phyloP scores from a whole-genome alignment of 345 rosid genomes.

The Heritiera littoralis region DNA sequence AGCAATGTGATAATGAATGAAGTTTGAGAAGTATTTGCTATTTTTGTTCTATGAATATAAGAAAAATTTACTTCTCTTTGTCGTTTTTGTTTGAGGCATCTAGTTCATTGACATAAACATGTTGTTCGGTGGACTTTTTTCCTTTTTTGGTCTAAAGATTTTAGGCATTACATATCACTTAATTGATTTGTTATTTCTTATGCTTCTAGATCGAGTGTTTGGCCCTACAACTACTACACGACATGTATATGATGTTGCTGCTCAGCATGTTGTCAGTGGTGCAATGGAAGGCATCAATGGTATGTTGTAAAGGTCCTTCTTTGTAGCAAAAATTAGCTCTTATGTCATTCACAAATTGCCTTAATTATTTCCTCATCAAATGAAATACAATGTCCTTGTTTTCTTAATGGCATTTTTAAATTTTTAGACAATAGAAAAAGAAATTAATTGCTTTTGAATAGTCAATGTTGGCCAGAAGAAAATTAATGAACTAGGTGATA shows the following conservation, averaged over 20 bases:
- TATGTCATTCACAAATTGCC: slow-evolving; percentile 9
- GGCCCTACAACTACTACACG: slow-evolving; percentile 99
- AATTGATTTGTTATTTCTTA: slow-evolving; percentile 12
- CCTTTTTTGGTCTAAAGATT: neutral
- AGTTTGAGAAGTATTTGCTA: neutral
- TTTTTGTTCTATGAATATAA: neutral
- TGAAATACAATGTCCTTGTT: neutral
- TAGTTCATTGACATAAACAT: no score
- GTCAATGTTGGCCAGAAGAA: neutral
- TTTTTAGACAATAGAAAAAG: neutral
- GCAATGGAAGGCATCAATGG: slow-evolving; percentile 96
- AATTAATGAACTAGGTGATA: neutral
- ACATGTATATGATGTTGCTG: slow-evolving; percentile 93
- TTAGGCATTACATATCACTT: neutral
- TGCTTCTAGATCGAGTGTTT: slow-evolving; percentile 75
- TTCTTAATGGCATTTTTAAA: neutral
- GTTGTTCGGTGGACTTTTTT: neutral
- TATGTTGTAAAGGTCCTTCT: slow-evolving; percentile 30
- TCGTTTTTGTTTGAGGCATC: neutral
- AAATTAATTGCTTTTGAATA: neutral
- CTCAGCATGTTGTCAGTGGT: slow-evolving; percentile 89
- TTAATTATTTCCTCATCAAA: slow-evolving; percentile 8
- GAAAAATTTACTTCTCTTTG: neutral
- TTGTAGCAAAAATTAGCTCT: slow-evolving; percentile 20
- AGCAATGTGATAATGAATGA: neutral